phyloP scores from a whole-genome alignment of 768 basidiomycete genomes.

The Tulasnella sp. region DNA sequence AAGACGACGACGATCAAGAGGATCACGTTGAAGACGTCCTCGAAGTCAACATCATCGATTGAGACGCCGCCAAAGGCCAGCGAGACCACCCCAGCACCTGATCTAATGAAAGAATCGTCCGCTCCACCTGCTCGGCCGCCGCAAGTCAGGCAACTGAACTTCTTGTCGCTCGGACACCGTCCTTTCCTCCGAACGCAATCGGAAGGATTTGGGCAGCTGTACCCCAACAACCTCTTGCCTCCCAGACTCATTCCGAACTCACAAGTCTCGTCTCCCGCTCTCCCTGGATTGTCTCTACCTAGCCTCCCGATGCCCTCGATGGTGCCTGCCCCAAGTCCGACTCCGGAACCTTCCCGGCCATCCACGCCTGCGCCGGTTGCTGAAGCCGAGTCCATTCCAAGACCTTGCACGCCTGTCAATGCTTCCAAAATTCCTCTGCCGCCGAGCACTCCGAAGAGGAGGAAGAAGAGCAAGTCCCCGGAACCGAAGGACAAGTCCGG shows the following conservation, averaged over 20 bases:
- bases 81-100: too few species aligned
- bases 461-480: neutral
- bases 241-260: neutral
- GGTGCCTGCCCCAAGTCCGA: neutral
- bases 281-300: neutral
- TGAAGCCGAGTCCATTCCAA: neutral
- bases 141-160: neutral
- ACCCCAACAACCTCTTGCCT: neutral
- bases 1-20: slow-evolving; percentile 1
- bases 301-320: neutral
- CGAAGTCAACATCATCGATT: neutral
- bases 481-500: neutral
- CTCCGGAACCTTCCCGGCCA: neutral
- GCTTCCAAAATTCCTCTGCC: neutral
- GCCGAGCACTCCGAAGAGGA: neutral
- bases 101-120: neutral
- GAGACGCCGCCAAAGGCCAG: neutral
- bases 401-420: neutral
- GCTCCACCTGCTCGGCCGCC: neutral
- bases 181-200: neutral
- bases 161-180: neutral
- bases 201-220: neutral
- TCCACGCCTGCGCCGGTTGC: neutral
- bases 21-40: neutral
- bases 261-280: neutral